Evolutionary conservation across 1,284 basidiomycete genomes (phyloP), one percentile per base, ranked within the genome.

Genomic region (Ustilago sp.): DNA sequence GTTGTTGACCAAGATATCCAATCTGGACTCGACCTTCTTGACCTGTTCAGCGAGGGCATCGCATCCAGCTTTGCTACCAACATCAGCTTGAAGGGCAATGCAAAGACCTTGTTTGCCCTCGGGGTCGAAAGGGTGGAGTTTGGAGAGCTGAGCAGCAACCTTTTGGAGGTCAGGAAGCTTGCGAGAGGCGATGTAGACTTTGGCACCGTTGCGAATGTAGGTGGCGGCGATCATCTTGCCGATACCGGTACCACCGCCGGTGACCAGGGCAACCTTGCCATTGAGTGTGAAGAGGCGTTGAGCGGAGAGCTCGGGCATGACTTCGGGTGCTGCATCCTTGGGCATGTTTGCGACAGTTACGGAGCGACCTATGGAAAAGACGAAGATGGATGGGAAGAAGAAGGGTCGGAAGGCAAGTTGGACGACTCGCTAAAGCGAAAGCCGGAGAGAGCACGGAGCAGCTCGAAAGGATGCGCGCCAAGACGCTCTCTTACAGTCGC

Each of bases 131-230:
- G 82, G 83, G 1, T 80, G 77, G 19, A 79, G 58, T 61, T 68
- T 70, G 56, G 62, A 63, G 12, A 83, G 66, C 53, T 74, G 60
- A 34, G 56, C 47, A 6, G 83, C 80, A 7, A 84, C 85, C 88
- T 92, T 90, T 86, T 93, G 90, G 63, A 95, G 88, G 76, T 92
- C 83, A 13, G 73, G 51, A 15, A 85, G 55, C 71, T 94, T 94
- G 56, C 93, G 89, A 3, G 92, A 92, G 9, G 94, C 94, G 79
- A 95, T 94, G 87, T 94, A 93, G 34, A 93, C 92, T 48, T 83
- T 81, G 41, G 91, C 92, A 8, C 93, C 93, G 79, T 94, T 94
- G 87, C 91, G 90, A 1, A 92, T 92, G 78, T 93, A 91, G 0
- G 91, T 91, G 0, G 90, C 88, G 8, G 93, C 91, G 78, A 95